Evolutionary conservation across 108 stramenopile species (phyloP).

Genomic region (Stephanodiscus minutulus): DNA sequence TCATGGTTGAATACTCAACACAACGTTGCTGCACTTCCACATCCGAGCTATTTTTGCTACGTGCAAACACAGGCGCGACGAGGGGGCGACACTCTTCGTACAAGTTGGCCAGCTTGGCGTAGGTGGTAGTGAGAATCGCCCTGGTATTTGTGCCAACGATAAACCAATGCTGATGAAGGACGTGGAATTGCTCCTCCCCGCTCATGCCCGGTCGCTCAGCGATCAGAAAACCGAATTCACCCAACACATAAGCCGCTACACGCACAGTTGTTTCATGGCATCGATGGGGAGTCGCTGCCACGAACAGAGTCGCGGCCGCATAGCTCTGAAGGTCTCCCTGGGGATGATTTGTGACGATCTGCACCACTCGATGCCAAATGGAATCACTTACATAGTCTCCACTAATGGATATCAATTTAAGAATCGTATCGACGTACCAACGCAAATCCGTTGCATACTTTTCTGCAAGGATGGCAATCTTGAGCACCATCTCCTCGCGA

Average conservation of each 20-base stretch:
- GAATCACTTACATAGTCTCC: conserved; percentile 96
- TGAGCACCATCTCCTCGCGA: conserved; percentile 97
- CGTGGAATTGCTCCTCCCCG: conserved; percentile 92
- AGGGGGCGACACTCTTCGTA: conserved; percentile 93
- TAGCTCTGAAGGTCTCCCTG: conserved; percentile 94
- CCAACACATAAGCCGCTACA: conserved; percentile 94
- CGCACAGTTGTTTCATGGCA: conserved; percentile 92
- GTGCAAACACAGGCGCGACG: conserved; percentile 86
- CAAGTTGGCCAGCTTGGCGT: conserved; percentile 94
- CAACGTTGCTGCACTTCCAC: conserved; percentile 94
- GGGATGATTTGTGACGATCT: conserved; percentile 97
- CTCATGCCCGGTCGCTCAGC: conserved; percentile 92
- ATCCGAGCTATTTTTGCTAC: conserved; percentile 84
- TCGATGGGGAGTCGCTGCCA: conserved; percentile 79
- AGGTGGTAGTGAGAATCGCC: conserved; percentile 89
- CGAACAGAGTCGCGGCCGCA: conserved; percentile 90
- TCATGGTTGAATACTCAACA: conserved; percentile 87
- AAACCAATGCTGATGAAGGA: conserved; percentile 95
- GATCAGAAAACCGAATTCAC: conserved; percentile 97
- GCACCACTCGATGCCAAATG: conserved; percentile 98
- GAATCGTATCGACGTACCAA: conserved; percentile 98
- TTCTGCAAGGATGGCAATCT: conserved; percentile 98
- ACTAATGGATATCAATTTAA: conserved; percentile 92
- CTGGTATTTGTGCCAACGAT: conserved; percentile 71
- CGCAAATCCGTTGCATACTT: conserved; percentile 94